A percentile compares a stretch with the other conserved stretches of the same genome.
Conservation (phyloP, 2,329 filamentous ascomycete genomes). For the Pestalotiopsis sp. region DNA sequence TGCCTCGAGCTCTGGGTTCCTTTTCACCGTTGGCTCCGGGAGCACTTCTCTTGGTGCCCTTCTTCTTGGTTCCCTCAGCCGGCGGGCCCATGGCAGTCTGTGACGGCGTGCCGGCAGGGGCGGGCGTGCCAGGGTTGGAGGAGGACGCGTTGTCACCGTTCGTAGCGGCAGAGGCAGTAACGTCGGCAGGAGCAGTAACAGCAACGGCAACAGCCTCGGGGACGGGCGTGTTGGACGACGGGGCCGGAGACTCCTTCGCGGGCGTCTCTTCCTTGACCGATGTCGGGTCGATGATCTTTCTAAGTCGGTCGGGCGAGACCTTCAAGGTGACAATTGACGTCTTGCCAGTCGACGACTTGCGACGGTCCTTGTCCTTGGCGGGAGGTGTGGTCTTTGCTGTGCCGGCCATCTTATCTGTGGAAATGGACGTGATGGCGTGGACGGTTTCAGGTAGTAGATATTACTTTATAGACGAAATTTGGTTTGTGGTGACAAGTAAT, state of each 20-base stretch:
- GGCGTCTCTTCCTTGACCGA: conserved; percentile 45
- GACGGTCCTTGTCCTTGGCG: conserved; percentile 45
- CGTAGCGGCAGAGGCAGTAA: conserved; percentile 35
- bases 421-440: background rate
- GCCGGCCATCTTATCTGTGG: conserved; percentile 33
- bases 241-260: conserved; percentile 46
- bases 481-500: conserved; percentile 12
- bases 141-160: conserved; percentile 59
- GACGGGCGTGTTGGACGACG: conserved; percentile 38
- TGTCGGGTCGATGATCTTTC: conserved; percentile 47
- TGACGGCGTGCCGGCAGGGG: conserved; percentile 54
- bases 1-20: conserved; percentile 70
- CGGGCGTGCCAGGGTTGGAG: conserved; percentile 61
- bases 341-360: conserved; percentile 38
- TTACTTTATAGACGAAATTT: background rate
- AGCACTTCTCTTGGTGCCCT: conserved; percentile 70
- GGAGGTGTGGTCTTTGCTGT: conserved; percentile 34
- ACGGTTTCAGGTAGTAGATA: background rate
- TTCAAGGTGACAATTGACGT: conserved; percentile 47
- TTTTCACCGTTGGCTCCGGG: conserved; percentile 58
- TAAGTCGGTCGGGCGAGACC: conserved; percentile 50
- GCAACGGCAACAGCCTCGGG: conserved; percentile 21
- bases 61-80: conserved; percentile 68
- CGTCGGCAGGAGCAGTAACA: conserved; percentile 17
- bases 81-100: conserved; percentile 61